These are phyloP conservation scores for Globisporangium apiculatum DNA, from an alignment of 352 stramenopile genomes.

Conservation along the genomic window DNA sequence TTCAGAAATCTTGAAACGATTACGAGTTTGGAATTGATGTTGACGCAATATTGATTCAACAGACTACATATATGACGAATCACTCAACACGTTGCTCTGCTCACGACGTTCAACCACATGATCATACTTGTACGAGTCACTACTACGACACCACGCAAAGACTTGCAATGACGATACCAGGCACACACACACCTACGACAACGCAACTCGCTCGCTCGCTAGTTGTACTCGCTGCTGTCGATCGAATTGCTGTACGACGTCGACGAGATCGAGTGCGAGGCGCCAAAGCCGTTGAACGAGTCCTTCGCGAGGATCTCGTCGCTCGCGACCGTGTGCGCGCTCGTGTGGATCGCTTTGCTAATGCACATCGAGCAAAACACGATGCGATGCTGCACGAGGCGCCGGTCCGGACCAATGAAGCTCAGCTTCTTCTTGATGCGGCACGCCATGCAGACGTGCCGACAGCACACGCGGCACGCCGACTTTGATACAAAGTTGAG, in stretches of 20 bases:
- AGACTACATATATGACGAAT: too few species aligned
- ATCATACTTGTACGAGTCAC: too few species aligned
- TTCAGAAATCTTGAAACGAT: too few species aligned
- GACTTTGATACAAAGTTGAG: slow-evolving; percentile 17
- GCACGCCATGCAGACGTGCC: slow-evolving; percentile 26
- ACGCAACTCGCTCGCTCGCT: neutral
- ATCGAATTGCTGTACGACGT: slow-evolving; percentile 9
- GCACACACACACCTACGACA: too few species aligned
- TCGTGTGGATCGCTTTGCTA: slow-evolving; percentile 27
- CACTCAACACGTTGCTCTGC: too few species aligned
- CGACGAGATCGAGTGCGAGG: slow-evolving; percentile 3
- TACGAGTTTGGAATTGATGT: too few species aligned
- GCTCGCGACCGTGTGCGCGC: slow-evolving; percentile 16
- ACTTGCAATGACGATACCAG: too few species aligned
- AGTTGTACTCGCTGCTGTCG: slow-evolving; percentile 5
- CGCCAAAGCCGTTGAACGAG: slow-evolving; percentile 11
- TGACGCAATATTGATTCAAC: too few species aligned
- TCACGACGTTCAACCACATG: too few species aligned
- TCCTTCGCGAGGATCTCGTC: slow-evolving; percentile 16
- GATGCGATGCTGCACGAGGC: slow-evolving; percentile 29
- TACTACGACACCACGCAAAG: too few species aligned
- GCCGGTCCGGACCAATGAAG: slow-evolving; percentile 24
- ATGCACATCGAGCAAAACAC: slow-evolving; percentile 34
- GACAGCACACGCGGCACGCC: slow-evolving; percentile 26
- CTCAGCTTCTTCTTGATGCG: slow-evolving; percentile 30